Base-by-base conservation (phyloP, 108 stramenopile species). In the Cyclostephanos tholiformis region DNA sequence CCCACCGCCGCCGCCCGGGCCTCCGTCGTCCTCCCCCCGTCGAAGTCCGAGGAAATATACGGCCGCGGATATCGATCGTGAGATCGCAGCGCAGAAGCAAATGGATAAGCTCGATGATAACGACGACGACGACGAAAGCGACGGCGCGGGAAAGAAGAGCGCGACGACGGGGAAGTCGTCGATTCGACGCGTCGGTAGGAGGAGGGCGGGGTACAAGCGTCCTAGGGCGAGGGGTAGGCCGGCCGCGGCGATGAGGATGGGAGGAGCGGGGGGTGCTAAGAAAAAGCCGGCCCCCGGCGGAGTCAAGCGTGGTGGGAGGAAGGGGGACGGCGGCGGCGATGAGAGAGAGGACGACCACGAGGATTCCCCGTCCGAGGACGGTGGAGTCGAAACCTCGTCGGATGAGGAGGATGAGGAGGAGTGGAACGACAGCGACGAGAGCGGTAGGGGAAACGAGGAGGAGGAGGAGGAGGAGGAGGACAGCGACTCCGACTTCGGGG, bases 21-120 rank as follows among this genome's bases (percentile, higher is more conserved):
- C 27, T 0, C 19, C 41, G 35, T 32, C 67, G 14, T 32, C 56
- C 16, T 1, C 26, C 14, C 36, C 11, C 46, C 55, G 57, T 2
- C 75, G 67, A 6, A 57, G 56, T 44, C 76, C 63, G 25, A 41
- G 55, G 22, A 16, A 55, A 19, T 72, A 77, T 43, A 71, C 70
- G 44, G 56, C 76, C 12, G 69, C n/a, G 11, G 74, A 75, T 4
- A 75, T 75, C 55, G 59, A 75, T 38, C 53, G 58, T 8, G 74
- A 75, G 49, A 75, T 75, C 25, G 58, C 58, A 22, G 10, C 10
- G 44, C 16, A 14, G 0, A 14, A 0, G 44, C 12, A 4, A 14
- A 16, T 4, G 44, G 44, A 14, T 13, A 44, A 64, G 36, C 36
- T 1, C 20, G 46, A 63, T 38, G 58, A 58, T 12, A 60, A 52